Base-by-base conservation (phyloP, 1,139 yeast genomes). In the Eremothecium cymbalariae region DNA sequence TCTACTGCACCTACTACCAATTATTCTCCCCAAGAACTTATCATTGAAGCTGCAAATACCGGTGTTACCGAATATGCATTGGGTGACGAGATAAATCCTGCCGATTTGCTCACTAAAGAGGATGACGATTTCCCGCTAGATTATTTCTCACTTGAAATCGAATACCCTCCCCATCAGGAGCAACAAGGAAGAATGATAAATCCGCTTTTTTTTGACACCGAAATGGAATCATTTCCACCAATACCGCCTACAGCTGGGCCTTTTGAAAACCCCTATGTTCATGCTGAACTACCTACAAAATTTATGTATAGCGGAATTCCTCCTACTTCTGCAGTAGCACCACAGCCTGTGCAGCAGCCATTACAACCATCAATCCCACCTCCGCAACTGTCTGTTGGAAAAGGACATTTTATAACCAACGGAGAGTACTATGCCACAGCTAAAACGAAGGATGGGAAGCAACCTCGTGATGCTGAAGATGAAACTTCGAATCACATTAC, bases 111-210 rank as follows among this genome's bases (percentile, higher is more conserved):
- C 6, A 25, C 38, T 4, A 33, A 43, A n/a, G 59, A 65, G 30
- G 78, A 72, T 38, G 80, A 75, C 44, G 85, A 77, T 48, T 77
- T 78, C 55, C 85, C 86, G 2, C 57, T 78, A 38, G 86, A 78
- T 47, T 78, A 76, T 49, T 70, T 78, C 47, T 65, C 68, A 9
- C 58, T 57, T 17, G 60, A 57, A 18, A 53, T 55, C 8, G 59
- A 53, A 37, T 51, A 57, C 42, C 48, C 48, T 3, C 44, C 37
- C 6, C 41, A 33, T 14, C 47, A 50, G 8, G 41, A 56, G 20
- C 53, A 51, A 32, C 49, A 53, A 3, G 33, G 43, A 3, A 40
- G 43, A 2, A 50, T 53, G 24, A 38, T 45, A 17, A 46, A 48
- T 16, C 48, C 53, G 7, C 17, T 36, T 11, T 37, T 37, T 17